phyloP scores from a whole-genome alignment of 192 early-diverging fungal genomes.

The Kappamyces sp. region DNA sequence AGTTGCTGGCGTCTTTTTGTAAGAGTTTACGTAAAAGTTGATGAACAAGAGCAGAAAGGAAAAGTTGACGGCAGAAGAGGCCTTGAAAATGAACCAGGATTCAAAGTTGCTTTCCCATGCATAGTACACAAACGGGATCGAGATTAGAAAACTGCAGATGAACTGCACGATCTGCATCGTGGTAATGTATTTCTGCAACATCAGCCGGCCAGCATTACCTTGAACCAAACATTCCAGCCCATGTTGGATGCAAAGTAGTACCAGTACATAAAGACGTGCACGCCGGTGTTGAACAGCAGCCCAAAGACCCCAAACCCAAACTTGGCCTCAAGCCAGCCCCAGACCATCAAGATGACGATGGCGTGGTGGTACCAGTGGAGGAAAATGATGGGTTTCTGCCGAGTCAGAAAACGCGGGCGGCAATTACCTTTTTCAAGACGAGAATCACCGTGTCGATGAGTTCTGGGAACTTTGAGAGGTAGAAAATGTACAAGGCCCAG shows the following conservation, averaged over 20 bases:
- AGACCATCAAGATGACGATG: constrained; percentile 50
- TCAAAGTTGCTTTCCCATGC: constrained; percentile 27
- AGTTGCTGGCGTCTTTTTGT: constrained; percentile 1
- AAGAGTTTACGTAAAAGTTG: constrained; percentile 35
- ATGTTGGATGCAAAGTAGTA: constrained; percentile 39
- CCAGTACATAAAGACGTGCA: constrained; percentile 51
- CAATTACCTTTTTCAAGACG: constrained; percentile 42
- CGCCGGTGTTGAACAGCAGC: constrained; percentile 38
- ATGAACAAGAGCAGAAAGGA: constrained; percentile 41
- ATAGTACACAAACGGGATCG: constrained; percentile 39
- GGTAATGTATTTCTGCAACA: constrained; percentile 36
- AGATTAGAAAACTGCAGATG: constrained; percentile 31
- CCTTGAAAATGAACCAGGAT: constrained; percentile 37
- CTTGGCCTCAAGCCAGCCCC: constrained; percentile 39
- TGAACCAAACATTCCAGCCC: constrained; percentile 43
- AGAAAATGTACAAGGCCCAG: constrained; percentile 42
- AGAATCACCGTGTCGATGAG: constrained; percentile 46
- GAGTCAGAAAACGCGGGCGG: neutral
- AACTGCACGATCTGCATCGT: constrained; percentile 46
- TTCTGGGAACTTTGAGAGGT: constrained; percentile 42
- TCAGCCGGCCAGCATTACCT: constrained; percentile 16
- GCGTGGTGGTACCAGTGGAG: constrained; percentile 50
- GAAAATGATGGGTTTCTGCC: constrained; percentile 45
- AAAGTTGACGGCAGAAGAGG: constrained; percentile 19
- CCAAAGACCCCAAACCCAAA: constrained; percentile 32